Evolutionary conservation across 352 stramenopile species (phyloP), one percentile per base, ranked within the genome.

Genomic region (Globisporangium viniferum): DNA sequence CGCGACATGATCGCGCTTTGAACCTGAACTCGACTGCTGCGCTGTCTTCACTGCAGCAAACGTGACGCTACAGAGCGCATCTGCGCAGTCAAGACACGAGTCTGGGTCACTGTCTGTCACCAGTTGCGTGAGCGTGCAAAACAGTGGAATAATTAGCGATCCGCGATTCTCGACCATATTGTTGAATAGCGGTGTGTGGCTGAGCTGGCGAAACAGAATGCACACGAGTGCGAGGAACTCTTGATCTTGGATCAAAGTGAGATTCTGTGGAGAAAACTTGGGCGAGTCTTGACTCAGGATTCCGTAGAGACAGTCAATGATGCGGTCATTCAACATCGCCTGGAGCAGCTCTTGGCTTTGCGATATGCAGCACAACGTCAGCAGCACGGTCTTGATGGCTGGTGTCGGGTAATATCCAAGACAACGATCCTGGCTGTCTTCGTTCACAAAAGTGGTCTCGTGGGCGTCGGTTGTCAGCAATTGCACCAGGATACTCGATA

Each of bases 341-440:
- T 73, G 61, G 5, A 88, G 56, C 20, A 91, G 74, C 6, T 82
- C 73, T 1, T 36, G 22, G 29, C 29, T 75, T 24, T 85, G 72
- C 3, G 85, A 68, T 5, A 93, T 69, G 49, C 82, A 91, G 46
- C 81, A 89, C 0, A 93, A 73, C 20, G 81, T 84, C 35, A 93
- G 68, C 8, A 92, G 64, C n/a, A 73, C 81, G 8, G 73, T 79
- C 41, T 79, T 82, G n/a, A 85, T 72, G 3, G 67, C 68, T 66
- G 62, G 51, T 6, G 70, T 33, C 8, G 63, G 60, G 27, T 67
- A 78, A 46, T 68, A 64, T 3, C 20, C n/a, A 12, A 33, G 20
- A n/a, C 15, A 49, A n/a, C 9, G 15, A 10, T n/a, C 18, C 15
- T 49, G 41, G 7, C 15, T 5, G 5, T 8, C 41, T 33, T 33